Evolutionary conservation across 495 filamentous ascomycete species (phyloP).

Genomic region (Pyrenopolyporus hunteri): DNA sequence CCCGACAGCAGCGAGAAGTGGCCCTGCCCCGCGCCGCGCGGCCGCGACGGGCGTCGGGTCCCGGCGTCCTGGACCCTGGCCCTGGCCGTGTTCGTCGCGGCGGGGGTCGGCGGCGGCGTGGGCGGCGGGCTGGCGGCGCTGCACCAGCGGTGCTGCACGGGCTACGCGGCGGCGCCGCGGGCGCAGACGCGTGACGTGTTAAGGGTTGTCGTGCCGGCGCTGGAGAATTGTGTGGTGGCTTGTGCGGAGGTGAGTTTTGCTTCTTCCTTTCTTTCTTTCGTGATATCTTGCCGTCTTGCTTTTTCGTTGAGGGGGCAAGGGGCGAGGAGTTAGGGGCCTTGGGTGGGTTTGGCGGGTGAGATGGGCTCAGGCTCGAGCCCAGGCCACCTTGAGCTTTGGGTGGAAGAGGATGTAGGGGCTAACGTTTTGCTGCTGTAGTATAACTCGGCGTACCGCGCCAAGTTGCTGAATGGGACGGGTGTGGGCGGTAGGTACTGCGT

Average conservation of each 20-base stretch:
- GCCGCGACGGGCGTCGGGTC: conserved; percentile 41
- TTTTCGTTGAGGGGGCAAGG: neutral
- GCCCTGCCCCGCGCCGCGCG: neutral
- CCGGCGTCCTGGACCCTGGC: conserved; percentile 42
- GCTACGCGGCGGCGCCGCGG: conserved; percentile 34
- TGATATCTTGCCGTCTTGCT: neutral
- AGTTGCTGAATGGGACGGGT: conserved; percentile 9
- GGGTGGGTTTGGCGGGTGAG: too few species aligned
- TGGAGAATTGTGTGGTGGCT: conserved; percentile 44
- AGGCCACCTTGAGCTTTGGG: too few species aligned
- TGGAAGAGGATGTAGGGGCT: too few species aligned
- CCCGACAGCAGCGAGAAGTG: conserved; percentile 7
- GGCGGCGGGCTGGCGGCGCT: conserved; percentile 36
- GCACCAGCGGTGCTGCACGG: conserved; percentile 42
- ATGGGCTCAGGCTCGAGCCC: too few species aligned
- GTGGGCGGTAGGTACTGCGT: conserved; percentile 41
- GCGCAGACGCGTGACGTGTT: conserved; percentile 42
- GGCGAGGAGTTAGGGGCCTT: too few species aligned
- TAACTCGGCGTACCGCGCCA: conserved; percentile 39
- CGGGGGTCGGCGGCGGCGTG: conserved; percentile 43
- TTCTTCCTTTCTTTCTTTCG: neutral
- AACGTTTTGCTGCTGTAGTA: conserved; percentile 19
- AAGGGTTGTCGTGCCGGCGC: conserved; percentile 42
- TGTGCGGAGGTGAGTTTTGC: conserved; percentile 35
- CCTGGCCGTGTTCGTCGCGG: conserved; percentile 39